Base-by-base conservation (phyloP, 768 basidiomycete genomes). In the Cyclocybe cylindracea region DNA sequence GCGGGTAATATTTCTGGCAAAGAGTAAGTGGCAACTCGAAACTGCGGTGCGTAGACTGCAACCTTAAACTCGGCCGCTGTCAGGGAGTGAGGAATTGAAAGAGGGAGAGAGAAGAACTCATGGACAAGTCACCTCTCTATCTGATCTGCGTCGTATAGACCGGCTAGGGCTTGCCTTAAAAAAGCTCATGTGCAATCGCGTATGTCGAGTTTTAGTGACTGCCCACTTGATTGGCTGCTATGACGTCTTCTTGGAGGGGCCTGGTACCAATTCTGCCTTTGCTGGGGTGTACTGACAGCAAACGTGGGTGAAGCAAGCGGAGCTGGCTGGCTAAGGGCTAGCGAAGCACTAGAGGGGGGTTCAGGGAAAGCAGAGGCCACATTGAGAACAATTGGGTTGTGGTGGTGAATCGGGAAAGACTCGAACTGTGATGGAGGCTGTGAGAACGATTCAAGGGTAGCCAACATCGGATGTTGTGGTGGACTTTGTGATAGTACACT, bases 261-360 rank as follows among this genome's bases (percentile, higher is more conserved):
- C 46, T 67, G 67, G 54, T 73, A 73, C 72, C 72, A 73, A 9
- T 62, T 62, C 55, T 73, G 72, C 46, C 56, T 54, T 24, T n/a
- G 24, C 18, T n/a, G n/a, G 18, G 62, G 65, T 8, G 62, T n/a
- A 34, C 65, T 66, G 18, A 51, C 37, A 29, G 57, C 52, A 32
- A 62, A 65, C 14, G 52, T n/a, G 9, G 56, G 55, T 6, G 60
- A 51, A 7, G n/a, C 33, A 31, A 61, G 46, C 38, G 53, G 46
- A 10, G 34, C 55, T 8, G 60, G 54, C 16, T 56, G 19, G 41
- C 16, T 50, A 31, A 56, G 46, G 44, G n/a, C 49, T 32, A 45
- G 36, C 31, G n/a, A 8, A 36, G 55, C 40, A 48, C 50, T 50
- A 7, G 59, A n/a, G n/a, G n/a, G 18, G 33, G 51, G 40, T 24